Conservation (phyloP, 371 early-diverging fungal genomes). For the Mortierella sp. region DNA sequence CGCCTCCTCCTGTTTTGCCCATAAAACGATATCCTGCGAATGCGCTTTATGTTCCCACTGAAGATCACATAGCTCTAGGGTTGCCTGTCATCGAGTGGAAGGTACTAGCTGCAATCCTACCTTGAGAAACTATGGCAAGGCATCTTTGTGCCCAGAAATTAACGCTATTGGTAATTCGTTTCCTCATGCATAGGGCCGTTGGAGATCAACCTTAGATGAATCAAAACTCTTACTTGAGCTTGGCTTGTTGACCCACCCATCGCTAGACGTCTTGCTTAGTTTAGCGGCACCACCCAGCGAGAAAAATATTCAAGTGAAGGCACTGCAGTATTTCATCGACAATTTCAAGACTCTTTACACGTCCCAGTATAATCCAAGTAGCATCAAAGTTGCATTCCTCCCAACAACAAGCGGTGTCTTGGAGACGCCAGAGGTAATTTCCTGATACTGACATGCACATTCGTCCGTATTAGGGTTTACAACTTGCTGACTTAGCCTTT, state of each 20-base stretch:
- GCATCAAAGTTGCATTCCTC: slow-evolving; percentile 70
- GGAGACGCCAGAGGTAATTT: slow-evolving; percentile 59
- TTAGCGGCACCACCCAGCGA: slow-evolving; percentile 64
- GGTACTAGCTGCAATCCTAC: slow-evolving; percentile 60
- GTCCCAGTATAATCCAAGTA: slow-evolving; percentile 58
- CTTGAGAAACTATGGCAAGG: neutral
- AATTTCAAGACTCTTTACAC: slow-evolving; percentile 72
- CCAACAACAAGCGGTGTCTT: slow-evolving; percentile 67
- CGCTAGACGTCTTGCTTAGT: slow-evolving; percentile 65
- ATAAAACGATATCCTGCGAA: slow-evolving; percentile 73
- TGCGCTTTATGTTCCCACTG: slow-evolving; percentile 81
- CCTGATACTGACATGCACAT: neutral
- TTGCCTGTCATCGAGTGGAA: slow-evolving; percentile 84
- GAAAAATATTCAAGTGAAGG: slow-evolving; percentile 58
- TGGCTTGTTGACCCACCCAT: slow-evolving; percentile 72
- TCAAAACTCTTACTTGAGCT: slow-evolving; percentile 75
- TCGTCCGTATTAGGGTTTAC: neutral
- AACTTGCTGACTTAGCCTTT: neutral
- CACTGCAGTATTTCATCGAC: slow-evolving; percentile 81
- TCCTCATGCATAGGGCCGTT: slow-evolving; percentile 42
- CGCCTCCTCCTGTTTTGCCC: slow-evolving; percentile 20
- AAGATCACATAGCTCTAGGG: slow-evolving; percentile 69
- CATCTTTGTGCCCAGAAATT: too few species aligned
- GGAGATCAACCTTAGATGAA: slow-evolving; percentile 61
- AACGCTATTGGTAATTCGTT: too few species aligned